Conservation (phyloP, 2,329 filamentous ascomycete species). For the Penicillium oxalicum region DNA sequence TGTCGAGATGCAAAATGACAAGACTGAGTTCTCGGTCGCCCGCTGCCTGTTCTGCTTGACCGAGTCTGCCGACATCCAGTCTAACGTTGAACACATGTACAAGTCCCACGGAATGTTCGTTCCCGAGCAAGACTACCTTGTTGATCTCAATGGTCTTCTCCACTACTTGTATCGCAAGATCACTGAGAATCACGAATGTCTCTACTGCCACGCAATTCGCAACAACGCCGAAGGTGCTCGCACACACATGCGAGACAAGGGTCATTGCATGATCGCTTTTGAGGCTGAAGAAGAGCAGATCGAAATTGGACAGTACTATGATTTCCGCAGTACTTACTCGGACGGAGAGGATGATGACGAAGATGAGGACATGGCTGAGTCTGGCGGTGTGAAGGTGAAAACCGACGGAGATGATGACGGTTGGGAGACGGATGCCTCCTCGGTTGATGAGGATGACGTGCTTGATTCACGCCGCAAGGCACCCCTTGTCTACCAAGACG, state of each 20-base stretch:
- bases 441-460: constrained; percentile 71
- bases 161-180: constrained; percentile 74
- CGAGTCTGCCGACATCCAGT: constrained; percentile 64
- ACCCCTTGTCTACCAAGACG: constrained; percentile 77
- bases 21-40: constrained; percentile 44
- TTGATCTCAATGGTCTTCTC: constrained; percentile 75
- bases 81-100: constrained; percentile 85
- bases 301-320: constrained; percentile 93
- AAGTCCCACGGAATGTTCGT: constrained; percentile 93
- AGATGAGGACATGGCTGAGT: constrained; percentile 50
- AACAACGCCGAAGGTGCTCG: constrained; percentile 74
- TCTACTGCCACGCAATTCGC: constrained; percentile 81
- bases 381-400: constrained; percentile 59
- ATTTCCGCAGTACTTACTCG: constrained; percentile 92
- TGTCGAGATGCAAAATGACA: constrained; percentile 34
- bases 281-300: constrained; percentile 82
- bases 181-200: constrained; percentile 71
- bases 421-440: constrained; percentile 95
- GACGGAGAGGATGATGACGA: constrained; percentile 65
- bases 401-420: constrained; percentile 62
- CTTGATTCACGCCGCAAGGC: constrained; percentile 73
- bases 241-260: constrained; percentile 95
- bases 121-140: constrained; percentile 78
- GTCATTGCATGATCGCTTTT: constrained; percentile 95
- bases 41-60: constrained; percentile 90